These are phyloP conservation scores for Rosa multiflora DNA, from an alignment of 306 rosid species.

Conservation along the genomic window DNA sequence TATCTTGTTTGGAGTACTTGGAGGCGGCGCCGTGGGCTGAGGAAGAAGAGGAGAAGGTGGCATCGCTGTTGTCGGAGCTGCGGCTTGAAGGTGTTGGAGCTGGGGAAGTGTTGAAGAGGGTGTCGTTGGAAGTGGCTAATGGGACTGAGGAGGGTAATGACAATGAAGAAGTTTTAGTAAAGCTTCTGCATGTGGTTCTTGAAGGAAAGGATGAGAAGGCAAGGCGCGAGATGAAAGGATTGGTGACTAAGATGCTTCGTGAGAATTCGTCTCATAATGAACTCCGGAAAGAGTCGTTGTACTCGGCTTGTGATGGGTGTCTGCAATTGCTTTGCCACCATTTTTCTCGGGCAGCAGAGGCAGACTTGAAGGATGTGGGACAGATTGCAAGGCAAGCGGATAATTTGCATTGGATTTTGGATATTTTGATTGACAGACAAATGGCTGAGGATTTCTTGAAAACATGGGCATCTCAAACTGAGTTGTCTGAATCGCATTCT, in stretches of 20 bases:
- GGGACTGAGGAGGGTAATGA: slow-evolving; percentile 73
- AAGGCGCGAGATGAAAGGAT: slow-evolving; percentile 88
- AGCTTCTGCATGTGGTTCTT: slow-evolving; percentile 87
- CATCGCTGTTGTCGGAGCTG: slow-evolving; percentile 82
- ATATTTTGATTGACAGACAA: slow-evolving; percentile 88
- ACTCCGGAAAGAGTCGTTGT: slow-evolving; percentile 81
- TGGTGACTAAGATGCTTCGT: slow-evolving; percentile 88
- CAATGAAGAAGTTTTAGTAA: slow-evolving; percentile 84
- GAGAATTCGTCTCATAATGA: slow-evolving; percentile 79
- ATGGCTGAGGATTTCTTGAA: slow-evolving; percentile 89
- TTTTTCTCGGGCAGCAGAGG: slow-evolving; percentile 56
- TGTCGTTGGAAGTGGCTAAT: slow-evolving; percentile 62
- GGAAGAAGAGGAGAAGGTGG: slow-evolving; percentile 98
- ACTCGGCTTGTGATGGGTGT: slow-evolving; percentile 77
- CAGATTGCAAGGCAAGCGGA: slow-evolving; percentile 91
- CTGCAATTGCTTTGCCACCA: slow-evolving; percentile 65
- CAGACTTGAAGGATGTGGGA: slow-evolving; percentile 59
- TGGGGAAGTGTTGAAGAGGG: slow-evolving; percentile 89
- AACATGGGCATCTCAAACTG: slow-evolving; percentile 88
- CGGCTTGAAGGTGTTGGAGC: slow-evolving; percentile 87
- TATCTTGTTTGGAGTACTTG: slow-evolving; percentile 93
- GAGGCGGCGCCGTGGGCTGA: slow-evolving; percentile 99
- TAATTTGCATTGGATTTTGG: slow-evolving; percentile 94
- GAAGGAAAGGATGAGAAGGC: slow-evolving; percentile 99
- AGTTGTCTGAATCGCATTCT: slow-evolving; percentile 70